Percentiles rank a stretch among this genome's conserved stretches.
These are phyloP conservation scores for Nannochloropsis oceanica DNA, from an alignment of 108 stramenopile species.

Conservation along the genomic window DNA sequence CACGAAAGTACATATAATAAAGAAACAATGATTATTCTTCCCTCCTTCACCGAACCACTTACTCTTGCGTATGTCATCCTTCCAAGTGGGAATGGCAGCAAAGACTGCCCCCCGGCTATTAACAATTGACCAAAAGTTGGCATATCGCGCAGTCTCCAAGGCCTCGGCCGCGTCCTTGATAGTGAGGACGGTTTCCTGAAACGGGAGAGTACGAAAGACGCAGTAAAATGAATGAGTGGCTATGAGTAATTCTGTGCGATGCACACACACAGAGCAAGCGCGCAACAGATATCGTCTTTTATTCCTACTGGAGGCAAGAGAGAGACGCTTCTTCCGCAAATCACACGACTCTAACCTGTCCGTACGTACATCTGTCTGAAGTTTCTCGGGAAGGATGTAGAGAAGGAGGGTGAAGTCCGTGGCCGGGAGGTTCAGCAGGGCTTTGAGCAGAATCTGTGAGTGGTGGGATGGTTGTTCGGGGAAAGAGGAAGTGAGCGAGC, in stretches of 20 bases:
- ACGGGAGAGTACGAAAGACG: background rate
- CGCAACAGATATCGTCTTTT: background rate
- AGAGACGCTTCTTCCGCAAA: background rate
- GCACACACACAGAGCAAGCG: background rate
- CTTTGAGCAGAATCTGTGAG: background rate
- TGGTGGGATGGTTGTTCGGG: no score
- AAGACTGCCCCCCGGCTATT: background rate
- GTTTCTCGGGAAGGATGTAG: conserved; percentile 25
- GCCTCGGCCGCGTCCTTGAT: conserved; percentile 6
- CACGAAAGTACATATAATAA: background rate
- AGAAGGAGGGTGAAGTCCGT: conserved; percentile 23
- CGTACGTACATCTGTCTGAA: background rate
- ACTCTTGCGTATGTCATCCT: background rate
- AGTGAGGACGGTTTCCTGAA: background rate
- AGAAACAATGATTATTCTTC: background rate
- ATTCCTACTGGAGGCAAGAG: background rate
- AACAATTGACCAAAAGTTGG: conserved; percentile 10
- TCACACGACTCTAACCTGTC: no score
- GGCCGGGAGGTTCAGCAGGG: conserved; percentile 27
- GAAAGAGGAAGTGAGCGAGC: no score
- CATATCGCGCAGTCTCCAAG: conserved; percentile 19
- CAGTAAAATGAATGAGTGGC: no score
- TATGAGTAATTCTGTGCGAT: no score
- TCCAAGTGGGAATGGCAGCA: background rate
- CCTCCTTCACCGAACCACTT: background rate